Evolutionary conservation across 768 basidiomycete genomes (phyloP), one percentile per base, ranked within the genome.

Genomic region (Hemileccinum impolitum): DNA sequence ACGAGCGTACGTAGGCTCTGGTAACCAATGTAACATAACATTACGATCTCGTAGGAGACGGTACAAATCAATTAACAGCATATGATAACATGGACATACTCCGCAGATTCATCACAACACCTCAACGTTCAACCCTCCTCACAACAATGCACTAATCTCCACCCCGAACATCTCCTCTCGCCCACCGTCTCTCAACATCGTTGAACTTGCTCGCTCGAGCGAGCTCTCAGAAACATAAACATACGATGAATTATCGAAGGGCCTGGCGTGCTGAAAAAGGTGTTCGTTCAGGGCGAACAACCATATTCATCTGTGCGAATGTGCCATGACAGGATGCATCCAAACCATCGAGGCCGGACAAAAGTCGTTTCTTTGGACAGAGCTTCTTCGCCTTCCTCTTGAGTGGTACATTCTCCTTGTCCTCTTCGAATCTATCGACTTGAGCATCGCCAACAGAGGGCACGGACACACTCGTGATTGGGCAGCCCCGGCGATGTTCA

Each of bases 321-420:
- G 51, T 18, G 18, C 41, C 17, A 26, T 37, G 42, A 47, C 44
- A 30, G n/a, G 52, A 50, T 30, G 28, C 4, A 18, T 52, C 51
- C 18, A 26, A 40, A 14, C 39, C 23, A 39, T 48, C 48, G 19
- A 43, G 30, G 31, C 45, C 17, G 26, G 43, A 34, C 14, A 41
- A 46, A 31, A 50, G 43, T 18, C 60, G 60, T 32, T 58, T 64
- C 59, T 62, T 65, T 7, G 58, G 50, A 46, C 47, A 46, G 15
- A 64, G 62, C 57, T 79, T 82, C 43, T 72, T 73, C 28, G 72
- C 47, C 58, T 66, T 78, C 57, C 73, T 69, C 41, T 72, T 74
- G 4, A 79, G 80, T 8, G 71, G 64, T 14, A 79, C 42, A 50
- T 87, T 87, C 67, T 87, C 85, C 57, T 87, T 86, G 23, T 80